Conservation (phyloP, 345 rosid genomes). For the Lumnitzera racemosa region DNA sequence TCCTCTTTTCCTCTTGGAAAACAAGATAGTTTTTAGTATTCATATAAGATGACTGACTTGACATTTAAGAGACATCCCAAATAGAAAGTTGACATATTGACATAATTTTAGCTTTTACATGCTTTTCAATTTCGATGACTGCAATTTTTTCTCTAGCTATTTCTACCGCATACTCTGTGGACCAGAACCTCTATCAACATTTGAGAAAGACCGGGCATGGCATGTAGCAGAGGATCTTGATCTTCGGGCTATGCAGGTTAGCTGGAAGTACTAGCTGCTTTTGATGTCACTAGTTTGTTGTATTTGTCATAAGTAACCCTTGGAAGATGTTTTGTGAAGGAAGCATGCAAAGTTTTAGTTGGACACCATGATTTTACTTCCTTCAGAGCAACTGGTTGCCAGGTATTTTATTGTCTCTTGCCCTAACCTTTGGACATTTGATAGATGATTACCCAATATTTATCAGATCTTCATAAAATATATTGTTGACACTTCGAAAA, state of each 20-base stretch:
- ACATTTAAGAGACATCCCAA: too few relatives aligned
- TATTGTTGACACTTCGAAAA: too few relatives aligned
- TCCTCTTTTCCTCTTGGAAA: too few relatives aligned
- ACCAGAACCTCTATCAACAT: constrained; percentile 57
- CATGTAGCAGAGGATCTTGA: constrained; percentile 67
- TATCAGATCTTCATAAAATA: not conserved
- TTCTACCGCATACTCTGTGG: constrained; percentile 79
- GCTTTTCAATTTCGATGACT: not conserved
- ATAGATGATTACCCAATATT: not conserved
- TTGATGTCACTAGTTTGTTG: constrained; percentile 6
- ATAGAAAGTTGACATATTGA: too few relatives aligned
- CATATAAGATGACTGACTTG: too few relatives aligned
- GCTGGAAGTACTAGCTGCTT: not conserved
- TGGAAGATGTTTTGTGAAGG: constrained; percentile 32
- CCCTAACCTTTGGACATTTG: too few relatives aligned
- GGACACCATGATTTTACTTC: constrained; percentile 93
- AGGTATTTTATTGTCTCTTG: constrained; percentile 31
- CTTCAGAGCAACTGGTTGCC: constrained; percentile 91
- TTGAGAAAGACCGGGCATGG: constrained; percentile 82
- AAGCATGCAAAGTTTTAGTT: constrained; percentile 83
- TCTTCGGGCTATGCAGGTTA: constrained; percentile 79
- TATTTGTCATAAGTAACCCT: not conserved
- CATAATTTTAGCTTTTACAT: too few relatives aligned
- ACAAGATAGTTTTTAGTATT: too few relatives aligned
- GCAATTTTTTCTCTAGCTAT: constrained; percentile 40